Conservation (phyloP, 106 monocot species). For the Dendrobium officinale region DNA sequence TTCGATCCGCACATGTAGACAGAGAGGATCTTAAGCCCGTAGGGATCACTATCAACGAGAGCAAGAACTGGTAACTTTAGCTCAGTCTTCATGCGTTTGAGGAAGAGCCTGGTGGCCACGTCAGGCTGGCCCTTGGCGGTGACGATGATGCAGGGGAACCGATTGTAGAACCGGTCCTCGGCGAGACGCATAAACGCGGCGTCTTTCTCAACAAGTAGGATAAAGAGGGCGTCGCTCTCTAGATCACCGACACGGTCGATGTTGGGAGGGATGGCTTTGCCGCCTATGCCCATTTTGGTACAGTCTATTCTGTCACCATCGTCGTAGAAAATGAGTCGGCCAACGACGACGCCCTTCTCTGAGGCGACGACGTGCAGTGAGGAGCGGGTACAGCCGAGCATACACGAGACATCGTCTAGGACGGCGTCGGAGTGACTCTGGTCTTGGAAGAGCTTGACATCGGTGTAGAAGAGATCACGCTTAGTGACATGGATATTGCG, state of each 20-base stretch:
- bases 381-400: conserved; percentile 91
- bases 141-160: conserved; percentile 95
- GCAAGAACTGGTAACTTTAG: conserved; percentile 85
- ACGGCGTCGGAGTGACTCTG: conserved; percentile 92
- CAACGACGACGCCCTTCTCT: conserved; percentile 97
- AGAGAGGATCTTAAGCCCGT: conserved; percentile 90
- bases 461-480: conserved; percentile 98
- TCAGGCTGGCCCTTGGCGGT: conserved; percentile 98
- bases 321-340: conserved; percentile 78
- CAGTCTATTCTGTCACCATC: conserved; percentile 93
- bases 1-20: conserved; percentile 99
- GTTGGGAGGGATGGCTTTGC: conserved; percentile 97
- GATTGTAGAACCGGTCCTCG: conserved; percentile 93
- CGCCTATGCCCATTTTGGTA: conserved; percentile 94
- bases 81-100: conserved; percentile 74
- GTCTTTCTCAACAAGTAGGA: conserved; percentile 95
- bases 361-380: conserved; percentile 95
- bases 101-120: conserved; percentile 83
- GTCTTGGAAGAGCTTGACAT: conserved; percentile 95
- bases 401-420: conserved; percentile 92
- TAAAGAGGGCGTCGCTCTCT: conserved; percentile 89
- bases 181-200: conserved; percentile 97
- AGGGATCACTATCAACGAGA: conserved; percentile 91
- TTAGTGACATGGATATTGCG: conserved; percentile 91
- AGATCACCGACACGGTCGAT: conserved; percentile 76